Conservation (phyloP, 345 rosid genomes). For the Populus tremula region DNA sequence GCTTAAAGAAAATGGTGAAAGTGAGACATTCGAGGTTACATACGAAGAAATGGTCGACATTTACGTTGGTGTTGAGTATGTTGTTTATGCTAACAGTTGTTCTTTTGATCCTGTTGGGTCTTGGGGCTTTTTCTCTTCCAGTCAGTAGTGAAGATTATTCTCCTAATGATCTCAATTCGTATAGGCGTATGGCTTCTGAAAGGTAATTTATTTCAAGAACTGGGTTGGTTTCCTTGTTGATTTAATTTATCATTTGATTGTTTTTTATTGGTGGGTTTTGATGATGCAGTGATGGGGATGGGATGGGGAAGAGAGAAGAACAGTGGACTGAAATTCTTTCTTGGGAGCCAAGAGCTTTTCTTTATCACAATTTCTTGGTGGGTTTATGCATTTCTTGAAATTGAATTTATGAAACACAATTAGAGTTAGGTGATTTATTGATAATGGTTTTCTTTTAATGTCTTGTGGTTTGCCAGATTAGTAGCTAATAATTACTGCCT, state of each 20-base stretch:
- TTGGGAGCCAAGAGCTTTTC: slow-evolving; percentile 87
- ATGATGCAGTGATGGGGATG: slow-evolving; percentile 43
- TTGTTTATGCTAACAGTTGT: slow-evolving; percentile 60
- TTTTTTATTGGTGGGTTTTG: slow-evolving; percentile 6
- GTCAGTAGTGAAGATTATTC: slow-evolving; percentile 45
- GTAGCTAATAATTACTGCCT: too few species aligned
- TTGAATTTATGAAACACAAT: too few species aligned
- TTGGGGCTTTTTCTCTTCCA: slow-evolving; percentile 70
- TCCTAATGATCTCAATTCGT: slow-evolving; percentile 46
- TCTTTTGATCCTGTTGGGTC: slow-evolving; percentile 63
- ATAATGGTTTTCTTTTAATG: too few species aligned
- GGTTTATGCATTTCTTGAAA: slow-evolving; percentile 13
- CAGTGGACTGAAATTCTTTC: slow-evolving; percentile 89
- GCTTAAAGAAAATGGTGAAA: slow-evolving; percentile 54
- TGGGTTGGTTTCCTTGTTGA: neutral
- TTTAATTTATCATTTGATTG: neutral
- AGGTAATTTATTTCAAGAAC: slow-evolving; percentile 35
- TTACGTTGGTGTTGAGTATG: slow-evolving; percentile 52
- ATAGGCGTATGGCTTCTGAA: slow-evolving; percentile 49
- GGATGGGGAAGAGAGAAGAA: slow-evolving; percentile 60
- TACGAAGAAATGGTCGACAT: slow-evolving; percentile 57
- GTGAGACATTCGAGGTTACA: slow-evolving; percentile 59
- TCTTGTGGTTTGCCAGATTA: too few species aligned
- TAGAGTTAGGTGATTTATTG: too few species aligned
- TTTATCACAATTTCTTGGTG: slow-evolving; percentile 87